phyloP scores from a whole-genome alignment of 2,329 filamentous ascomycete species.

The Magnaporthiopsis incrustans region DNA sequence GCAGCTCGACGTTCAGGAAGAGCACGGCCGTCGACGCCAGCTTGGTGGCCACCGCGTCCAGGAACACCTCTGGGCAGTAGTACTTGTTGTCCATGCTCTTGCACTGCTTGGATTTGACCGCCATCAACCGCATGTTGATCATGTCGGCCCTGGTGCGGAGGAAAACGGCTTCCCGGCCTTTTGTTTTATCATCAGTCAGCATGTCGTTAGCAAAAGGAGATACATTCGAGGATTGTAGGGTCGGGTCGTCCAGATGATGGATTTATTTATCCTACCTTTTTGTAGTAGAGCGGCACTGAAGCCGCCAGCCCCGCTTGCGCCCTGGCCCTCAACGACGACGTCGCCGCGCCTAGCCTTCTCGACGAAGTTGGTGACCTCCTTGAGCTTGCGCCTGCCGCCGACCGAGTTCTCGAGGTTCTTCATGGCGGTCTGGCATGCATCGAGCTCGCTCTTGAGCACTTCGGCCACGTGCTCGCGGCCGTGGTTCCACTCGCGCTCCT shows the following conservation, averaged over 20 bases:
- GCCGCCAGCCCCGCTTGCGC: constrained; percentile 77
- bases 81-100: constrained; percentile 81
- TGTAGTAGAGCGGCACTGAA: constrained; percentile 83
- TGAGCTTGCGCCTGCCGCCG: constrained; percentile 75
- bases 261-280: constrained; percentile 52
- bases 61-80: constrained; percentile 91
- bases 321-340: constrained; percentile 75
- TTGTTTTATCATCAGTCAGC: constrained; percentile 24
- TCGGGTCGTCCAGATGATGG: background rate
- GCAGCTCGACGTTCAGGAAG: constrained; percentile 92
- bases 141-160: constrained; percentile 85
- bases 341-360: constrained; percentile 86
- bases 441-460: constrained; percentile 80
- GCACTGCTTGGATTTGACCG: constrained; percentile 88
- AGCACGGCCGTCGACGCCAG: constrained; percentile 90
- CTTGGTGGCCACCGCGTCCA: constrained; percentile 95
- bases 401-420: constrained; percentile 68
- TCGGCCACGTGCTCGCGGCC: constrained; percentile 75
- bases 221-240: background rate
- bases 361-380: constrained; percentile 83
- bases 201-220: background rate
- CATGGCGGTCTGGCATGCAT: constrained; percentile 72
- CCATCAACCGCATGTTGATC: constrained; percentile 80
- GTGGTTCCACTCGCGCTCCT: constrained; percentile 79
- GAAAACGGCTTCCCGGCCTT: constrained; percentile 88